phyloP scores from a whole-genome alignment of 2,329 filamentous ascomycete species.

The Scedosporium minutisporum region DNA sequence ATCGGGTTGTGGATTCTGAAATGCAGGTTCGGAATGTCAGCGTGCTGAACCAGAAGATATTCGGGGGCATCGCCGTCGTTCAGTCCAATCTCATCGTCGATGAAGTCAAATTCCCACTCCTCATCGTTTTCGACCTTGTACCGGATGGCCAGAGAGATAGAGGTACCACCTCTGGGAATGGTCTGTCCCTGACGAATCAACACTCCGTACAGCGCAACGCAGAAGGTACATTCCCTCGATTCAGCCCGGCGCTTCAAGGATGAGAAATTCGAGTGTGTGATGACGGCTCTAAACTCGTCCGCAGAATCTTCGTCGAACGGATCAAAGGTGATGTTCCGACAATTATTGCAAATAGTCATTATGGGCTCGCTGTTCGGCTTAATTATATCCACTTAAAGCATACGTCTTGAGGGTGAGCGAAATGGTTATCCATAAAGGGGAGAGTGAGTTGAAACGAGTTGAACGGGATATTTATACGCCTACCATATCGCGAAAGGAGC shows the following conservation, averaged over 20 bases:
- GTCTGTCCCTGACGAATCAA: not conserved
- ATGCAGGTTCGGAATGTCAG: not conserved
- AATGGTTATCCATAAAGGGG: too few species aligned
- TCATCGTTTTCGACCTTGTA: not conserved
- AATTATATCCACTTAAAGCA: not conserved
- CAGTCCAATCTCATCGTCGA: not conserved
- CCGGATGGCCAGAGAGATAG: not conserved
- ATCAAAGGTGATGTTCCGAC: not conserved
- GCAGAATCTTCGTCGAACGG: not conserved
- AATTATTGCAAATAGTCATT: not conserved
- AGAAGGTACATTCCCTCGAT: not conserved
- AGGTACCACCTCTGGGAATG: not conserved
- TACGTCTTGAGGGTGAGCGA: too few species aligned
- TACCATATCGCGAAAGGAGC: too few species aligned
- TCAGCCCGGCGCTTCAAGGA: not conserved
- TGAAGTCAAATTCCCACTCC: not conserved
- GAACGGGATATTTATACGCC: not conserved
- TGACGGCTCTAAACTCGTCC: not conserved
- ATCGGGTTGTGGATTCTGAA: not conserved
- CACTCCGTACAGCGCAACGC: not conserved
- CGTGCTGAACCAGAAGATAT: not conserved
- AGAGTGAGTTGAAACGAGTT: not conserved
- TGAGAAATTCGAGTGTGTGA: not conserved
- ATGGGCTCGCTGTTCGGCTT: not conserved
- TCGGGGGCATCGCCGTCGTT: not conserved